Evolutionary conservation across 768 basidiomycete genomes (phyloP).

Genomic region (Leucocoprinus sp.): DNA sequence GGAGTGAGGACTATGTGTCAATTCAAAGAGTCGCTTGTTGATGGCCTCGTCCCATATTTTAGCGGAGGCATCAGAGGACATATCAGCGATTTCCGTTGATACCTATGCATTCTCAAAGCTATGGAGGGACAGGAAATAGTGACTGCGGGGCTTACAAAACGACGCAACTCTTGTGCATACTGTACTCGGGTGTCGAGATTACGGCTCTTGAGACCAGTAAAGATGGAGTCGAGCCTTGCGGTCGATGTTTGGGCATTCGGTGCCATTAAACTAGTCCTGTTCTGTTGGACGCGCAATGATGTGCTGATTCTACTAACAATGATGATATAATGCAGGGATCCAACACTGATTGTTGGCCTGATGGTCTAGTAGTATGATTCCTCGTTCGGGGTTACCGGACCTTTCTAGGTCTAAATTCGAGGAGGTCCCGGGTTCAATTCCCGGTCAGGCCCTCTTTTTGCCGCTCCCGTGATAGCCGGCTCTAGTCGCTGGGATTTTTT

Average conservation of each 20-base stretch:
- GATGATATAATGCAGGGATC: background rate
- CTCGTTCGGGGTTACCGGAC: slow-evolving; percentile 12
- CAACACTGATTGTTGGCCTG: background rate
- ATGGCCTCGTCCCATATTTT: slow-evolving; percentile 86
- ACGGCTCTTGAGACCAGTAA: slow-evolving; percentile 56
- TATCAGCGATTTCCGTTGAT: slow-evolving; percentile 62
- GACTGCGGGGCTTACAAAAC: slow-evolving; percentile 47
- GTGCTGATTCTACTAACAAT: too few species aligned
- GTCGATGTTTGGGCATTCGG: slow-evolving; percentile 50
- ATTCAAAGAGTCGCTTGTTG: slow-evolving; percentile 69
- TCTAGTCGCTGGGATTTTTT: too few species aligned
- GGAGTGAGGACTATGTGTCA: slow-evolving; percentile 73
- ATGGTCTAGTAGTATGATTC: background rate
- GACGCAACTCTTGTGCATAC: slow-evolving; percentile 64
- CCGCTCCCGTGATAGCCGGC: too few species aligned
- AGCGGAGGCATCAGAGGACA: slow-evolving; percentile 71
- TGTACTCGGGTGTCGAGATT: slow-evolving; percentile 56
- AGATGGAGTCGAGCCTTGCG: slow-evolving; percentile 51
- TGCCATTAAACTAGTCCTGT: slow-evolving; percentile 1
- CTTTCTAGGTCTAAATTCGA: slow-evolving; percentile 31
- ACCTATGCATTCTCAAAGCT: slow-evolving; percentile 40
- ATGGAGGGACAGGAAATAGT: slow-evolving; percentile 6
- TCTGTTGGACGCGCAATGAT: background rate
- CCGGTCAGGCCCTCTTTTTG: slow-evolving; percentile 56
- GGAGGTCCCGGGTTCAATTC: slow-evolving; percentile 86